These are phyloP conservation scores for Cystobasidium ongulense DNA, from an alignment of 768 basidiomycete genomes.

Conservation along the genomic window DNA sequence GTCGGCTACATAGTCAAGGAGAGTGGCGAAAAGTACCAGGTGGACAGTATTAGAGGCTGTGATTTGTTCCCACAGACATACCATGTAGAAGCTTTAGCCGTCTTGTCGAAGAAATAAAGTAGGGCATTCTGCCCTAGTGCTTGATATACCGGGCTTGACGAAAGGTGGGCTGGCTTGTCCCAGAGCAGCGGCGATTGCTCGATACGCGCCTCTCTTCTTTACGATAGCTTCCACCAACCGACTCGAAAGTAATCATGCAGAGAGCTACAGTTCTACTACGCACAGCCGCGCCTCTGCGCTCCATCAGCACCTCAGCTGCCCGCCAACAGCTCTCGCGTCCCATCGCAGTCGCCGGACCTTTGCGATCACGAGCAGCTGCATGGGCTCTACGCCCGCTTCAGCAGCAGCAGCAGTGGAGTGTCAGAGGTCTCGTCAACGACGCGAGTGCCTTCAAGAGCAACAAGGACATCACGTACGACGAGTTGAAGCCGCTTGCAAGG, in stretches of 20 bases:
- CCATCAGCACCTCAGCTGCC: conserved; percentile 16
- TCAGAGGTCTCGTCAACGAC: background rate
- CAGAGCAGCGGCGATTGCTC: background rate
- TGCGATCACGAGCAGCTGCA: background rate
- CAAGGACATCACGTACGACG: conserved; percentile 58
- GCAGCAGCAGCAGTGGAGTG: background rate
- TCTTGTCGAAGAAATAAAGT: conserved; percentile 36
- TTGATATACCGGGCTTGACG: too few relatives aligned
- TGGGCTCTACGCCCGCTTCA: background rate
- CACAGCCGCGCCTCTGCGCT: background rate
- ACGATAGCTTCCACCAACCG: background rate
- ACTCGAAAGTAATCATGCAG: conserved; percentile 4
- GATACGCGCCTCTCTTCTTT: background rate
- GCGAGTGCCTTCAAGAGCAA: background rate
- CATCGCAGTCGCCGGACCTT: background rate
- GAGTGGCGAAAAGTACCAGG: conserved; percentile 55
- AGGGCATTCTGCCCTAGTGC: too few relatives aligned
- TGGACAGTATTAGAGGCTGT: conserved; percentile 79
- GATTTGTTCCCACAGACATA: conserved; percentile 95
- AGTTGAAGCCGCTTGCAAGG: conserved; percentile 68
- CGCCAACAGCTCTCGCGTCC: background rate
- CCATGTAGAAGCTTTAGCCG: conserved; percentile 71
- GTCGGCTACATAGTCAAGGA: conserved; percentile 60
- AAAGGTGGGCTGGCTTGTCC: too few relatives aligned
- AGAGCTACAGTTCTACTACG: background rate